These are phyloP conservation scores for Uronychia binucleata DNA, from an alignment of 73 alveolate species.

Conservation along the genomic window DNA sequence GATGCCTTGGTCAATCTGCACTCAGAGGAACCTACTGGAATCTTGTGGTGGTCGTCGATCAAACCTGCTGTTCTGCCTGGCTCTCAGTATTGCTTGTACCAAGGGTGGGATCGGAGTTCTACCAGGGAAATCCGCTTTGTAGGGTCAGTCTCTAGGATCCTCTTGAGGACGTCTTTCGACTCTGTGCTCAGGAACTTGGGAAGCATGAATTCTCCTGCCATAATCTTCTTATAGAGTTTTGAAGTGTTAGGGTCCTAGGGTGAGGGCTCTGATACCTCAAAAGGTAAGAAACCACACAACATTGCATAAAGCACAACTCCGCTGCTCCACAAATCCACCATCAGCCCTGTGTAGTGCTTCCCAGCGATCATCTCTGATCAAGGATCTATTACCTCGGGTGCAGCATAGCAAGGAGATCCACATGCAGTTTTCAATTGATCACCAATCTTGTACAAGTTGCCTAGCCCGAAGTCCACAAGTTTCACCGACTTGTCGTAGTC, in stretches of 20 bases:
- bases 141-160: conserved; percentile 64
- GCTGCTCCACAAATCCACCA: conserved; percentile 6
- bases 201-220: background rate
- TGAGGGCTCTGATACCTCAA: conserved; percentile 87
- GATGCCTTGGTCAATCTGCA: conserved; percentile 43
- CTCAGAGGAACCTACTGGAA: conserved; percentile 20
- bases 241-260: conserved; percentile 45
- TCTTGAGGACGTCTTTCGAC: conserved; percentile 45
- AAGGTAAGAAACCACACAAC: conserved; percentile 53
- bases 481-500: conserved; percentile 61
- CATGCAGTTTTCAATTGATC: conserved; percentile 39
- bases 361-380: conserved; percentile 36
- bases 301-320: conserved; percentile 30
- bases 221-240: background rate
- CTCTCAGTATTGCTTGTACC: conserved; percentile 18
- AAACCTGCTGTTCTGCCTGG: conserved; percentile 18
- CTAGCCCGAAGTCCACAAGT: conserved; percentile 45
- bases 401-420: conserved; percentile 53
- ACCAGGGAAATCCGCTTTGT: conserved; percentile 11
- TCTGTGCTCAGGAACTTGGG: background rate
- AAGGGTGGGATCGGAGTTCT: background rate
- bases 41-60: conserved; percentile 54
- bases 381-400: conserved; percentile 51
- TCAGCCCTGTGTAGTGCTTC: conserved; percentile 13
- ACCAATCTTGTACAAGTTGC: conserved; percentile 12